phyloP scores from a whole-genome alignment of 768 basidiomycete species.

The Hortiboletus flavorubellus region DNA sequence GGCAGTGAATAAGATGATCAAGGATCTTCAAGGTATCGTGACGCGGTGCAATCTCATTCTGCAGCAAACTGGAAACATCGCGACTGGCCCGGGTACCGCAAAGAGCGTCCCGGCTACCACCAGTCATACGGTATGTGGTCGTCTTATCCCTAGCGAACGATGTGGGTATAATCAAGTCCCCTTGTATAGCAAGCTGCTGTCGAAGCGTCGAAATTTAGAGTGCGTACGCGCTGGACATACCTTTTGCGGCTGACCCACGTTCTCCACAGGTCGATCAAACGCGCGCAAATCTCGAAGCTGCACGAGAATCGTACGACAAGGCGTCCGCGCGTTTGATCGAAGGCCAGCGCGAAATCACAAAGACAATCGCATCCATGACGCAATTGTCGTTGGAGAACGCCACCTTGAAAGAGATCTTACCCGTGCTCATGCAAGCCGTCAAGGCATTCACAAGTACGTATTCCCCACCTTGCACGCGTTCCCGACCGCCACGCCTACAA shows the following conservation, averaged over 20 bases:
- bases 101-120: slow-evolving; percentile 1
- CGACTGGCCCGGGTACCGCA: slow-evolving; percentile 16
- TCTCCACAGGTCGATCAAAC: slow-evolving; percentile 17
- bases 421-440: slow-evolving; percentile 17
- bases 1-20: slow-evolving; percentile 13
- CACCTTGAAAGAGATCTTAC: slow-evolving; percentile 16
- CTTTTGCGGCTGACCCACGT: neutral
- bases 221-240: neutral
- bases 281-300: slow-evolving; percentile 17
- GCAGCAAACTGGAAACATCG: slow-evolving; percentile 13
- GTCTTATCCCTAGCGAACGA: neutral
- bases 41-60: slow-evolving; percentile 20
- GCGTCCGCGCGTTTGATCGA: slow-evolving; percentile 12
- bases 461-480: neutral
- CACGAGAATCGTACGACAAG: slow-evolving; percentile 15
- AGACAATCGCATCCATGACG: slow-evolving; percentile 18
- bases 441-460: slow-evolving; percentile 14
- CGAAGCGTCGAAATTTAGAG: slow-evolving; percentile 10
- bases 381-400: slow-evolving; percentile 20
- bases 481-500: neutral
- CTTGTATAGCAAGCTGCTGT: slow-evolving; percentile 10
- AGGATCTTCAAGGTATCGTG: slow-evolving; percentile 10
- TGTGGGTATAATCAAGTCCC: neutral
- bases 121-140: slow-evolving; percentile 1
- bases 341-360: slow-evolving; percentile 19